Base-by-base conservation (phyloP, 1,284 basidiomycete genomes). In the Moesziomyces globuligerus region DNA sequence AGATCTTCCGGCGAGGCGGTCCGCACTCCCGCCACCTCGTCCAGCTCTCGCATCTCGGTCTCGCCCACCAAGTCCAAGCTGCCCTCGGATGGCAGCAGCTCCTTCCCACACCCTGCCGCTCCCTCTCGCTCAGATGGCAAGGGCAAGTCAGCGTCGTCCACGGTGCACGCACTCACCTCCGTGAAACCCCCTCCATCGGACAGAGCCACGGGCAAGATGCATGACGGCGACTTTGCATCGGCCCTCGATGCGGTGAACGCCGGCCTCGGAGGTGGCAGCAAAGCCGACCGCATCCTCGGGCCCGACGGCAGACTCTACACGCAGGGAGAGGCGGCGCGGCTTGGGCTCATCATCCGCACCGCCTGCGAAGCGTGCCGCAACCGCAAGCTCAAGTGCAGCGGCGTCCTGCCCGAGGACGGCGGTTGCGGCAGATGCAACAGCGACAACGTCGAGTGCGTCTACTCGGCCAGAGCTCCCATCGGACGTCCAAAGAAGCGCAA, bases 341-440 rank as follows among this genome's bases (percentile, higher is more conserved):
- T 66, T 0, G 71, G 74, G 11, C 55, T 77, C 29, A 70, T 68
- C 50, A 67, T 76, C 17, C 59, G 75, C n/a, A 74, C 74, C 3
- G 72, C 74, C 3, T 78, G 76, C 56, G 74, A 78, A 40, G 60
- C 55, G 6, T 78, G 76, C 45, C 55, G 76, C 18, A 70, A 71
- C n/a, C 60, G 74, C 15, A 78, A 78, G 61, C 68, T 77, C 62
- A 72, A 73, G 21, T 77, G 75, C 55, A 72, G 67, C n/a, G 71
- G 73, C 26, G 53, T 42, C 17, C 47, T 72, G 1, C 55, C 58
- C 0, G 65, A 72, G 32, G 42, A 64, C 4, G 74, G 65, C 9
- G 69, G 69, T 9, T 76, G 74, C 38, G 55, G 47, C 7, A 47
- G 74, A 17, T 76, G 74, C 54, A 61, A 39, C 13, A 68, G 52